Conservation (phyloP, 495 filamentous ascomycete species). For the Neurospora cerealis region DNA sequence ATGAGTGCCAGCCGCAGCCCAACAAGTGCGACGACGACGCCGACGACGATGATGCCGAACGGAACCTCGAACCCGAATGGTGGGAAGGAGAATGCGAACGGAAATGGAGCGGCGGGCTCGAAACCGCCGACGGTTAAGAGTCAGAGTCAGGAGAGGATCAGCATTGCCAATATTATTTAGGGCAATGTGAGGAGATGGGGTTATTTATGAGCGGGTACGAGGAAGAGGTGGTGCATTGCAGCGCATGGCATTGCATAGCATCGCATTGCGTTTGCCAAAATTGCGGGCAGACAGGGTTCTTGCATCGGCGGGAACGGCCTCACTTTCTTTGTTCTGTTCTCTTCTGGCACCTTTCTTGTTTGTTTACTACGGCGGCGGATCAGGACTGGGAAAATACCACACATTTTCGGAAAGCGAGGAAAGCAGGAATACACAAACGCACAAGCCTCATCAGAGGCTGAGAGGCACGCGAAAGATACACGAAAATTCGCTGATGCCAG, state of each 20-base stretch:
- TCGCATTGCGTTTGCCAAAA: background rate
- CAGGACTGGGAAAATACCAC: background rate
- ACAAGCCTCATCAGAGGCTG: background rate
- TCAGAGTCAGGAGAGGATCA: constrained; percentile 50
- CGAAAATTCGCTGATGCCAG: background rate
- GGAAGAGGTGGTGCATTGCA: background rate
- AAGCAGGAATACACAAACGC: background rate
- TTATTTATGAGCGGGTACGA: background rate
- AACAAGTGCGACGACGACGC: background rate
- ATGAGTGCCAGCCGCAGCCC: background rate
- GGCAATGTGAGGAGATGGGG: background rate
- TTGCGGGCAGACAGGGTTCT: background rate
- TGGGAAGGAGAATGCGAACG: background rate
- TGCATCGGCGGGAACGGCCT: background rate
- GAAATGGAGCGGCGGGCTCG: constrained; percentile 11
- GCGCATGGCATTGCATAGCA: background rate
- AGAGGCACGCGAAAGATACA: background rate
- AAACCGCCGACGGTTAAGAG: constrained; percentile 21
- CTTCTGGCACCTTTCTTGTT: background rate
- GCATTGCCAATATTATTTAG: constrained; percentile 72
- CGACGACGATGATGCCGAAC: background rate
- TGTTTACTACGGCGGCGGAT: background rate
- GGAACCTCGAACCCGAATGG: background rate
- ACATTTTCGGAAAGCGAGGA: background rate
- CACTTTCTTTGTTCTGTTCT: background rate